Evolutionary conservation across 495 filamentous ascomycete genomes (phyloP).

Genomic region (Xylaria cubensis): DNA sequence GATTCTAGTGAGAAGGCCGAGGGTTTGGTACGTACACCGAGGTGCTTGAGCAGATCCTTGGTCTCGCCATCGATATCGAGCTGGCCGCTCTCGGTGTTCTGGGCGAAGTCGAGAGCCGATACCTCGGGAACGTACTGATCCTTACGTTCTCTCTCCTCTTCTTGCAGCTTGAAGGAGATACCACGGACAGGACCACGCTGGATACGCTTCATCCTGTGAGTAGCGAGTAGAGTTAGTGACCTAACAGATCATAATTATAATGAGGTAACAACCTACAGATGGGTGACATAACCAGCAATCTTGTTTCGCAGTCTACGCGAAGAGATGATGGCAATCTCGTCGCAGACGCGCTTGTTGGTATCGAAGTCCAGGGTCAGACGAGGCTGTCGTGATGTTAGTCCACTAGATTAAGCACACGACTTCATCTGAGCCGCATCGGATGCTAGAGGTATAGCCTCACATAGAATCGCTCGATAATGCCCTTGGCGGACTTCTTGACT

Average conservation of each 20-base stretch:
- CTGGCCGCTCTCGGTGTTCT: conserved; percentile 86
- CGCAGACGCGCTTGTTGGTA: conserved; percentile 99
- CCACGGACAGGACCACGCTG: conserved; percentile 98
- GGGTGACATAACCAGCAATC: conserved; percentile 98
- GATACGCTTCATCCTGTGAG: conserved; percentile 83
- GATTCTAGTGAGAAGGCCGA: conserved; percentile 25
- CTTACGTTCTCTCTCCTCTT: conserved; percentile 99
- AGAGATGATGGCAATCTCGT: conserved; percentile 99
- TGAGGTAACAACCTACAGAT: conserved; percentile 53
- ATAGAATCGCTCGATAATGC: conserved; percentile 99
- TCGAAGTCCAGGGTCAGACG: conserved; percentile 99
- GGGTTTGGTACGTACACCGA: conserved; percentile 77
- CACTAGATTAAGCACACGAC: not conserved
- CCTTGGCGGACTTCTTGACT: conserved; percentile 99
- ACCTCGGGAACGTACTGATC: conserved; percentile 99
- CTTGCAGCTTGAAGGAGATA: conserved; percentile 99
- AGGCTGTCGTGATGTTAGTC: conserved; percentile 51
- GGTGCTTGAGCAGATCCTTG: conserved; percentile 96
- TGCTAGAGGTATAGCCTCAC: conserved; percentile 4
- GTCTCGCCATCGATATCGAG: conserved; percentile 96
- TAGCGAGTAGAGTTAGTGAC: conserved; percentile 37
- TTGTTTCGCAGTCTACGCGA: conserved; percentile 98
- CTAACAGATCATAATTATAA: not conserved
- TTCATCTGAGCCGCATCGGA: not conserved
- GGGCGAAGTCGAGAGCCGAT: conserved; percentile 95